Evolutionary conservation across 192 early-diverging fungal genomes (phyloP), one percentile per base, ranked within the genome.

Genomic region (Entomortierella parvispora): DNA sequence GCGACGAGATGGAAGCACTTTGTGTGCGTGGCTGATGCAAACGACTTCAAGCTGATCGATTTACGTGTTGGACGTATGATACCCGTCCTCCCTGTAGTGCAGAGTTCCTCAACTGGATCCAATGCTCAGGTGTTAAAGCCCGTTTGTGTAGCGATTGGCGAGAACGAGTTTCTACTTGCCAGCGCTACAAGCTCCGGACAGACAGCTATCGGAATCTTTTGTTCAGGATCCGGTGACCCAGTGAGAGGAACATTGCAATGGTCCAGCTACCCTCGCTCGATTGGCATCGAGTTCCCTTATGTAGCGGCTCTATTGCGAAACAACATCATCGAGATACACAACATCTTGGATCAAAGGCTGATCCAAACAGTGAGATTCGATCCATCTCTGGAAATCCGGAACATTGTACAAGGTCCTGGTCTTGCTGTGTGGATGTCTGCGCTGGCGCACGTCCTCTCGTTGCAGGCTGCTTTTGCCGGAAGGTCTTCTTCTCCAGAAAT

Each of bases 251-350:
- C 78, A n/a, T 58, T 85, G 34, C 69, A 82, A 58, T 91, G 84
- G 85, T 62, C 74, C 0, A 83, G 83, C 28, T 84, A 82, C 55
- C 86, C 85, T 22, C 62, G 81, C 29, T 77, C 85, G 31, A 46
- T 80, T 25, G 88, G 86, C 20, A 91, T 93, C 20, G 92, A 95
- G 53, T 92, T 84, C 61, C 94, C 94, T 1, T 94, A 93, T 46
- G 86, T 90, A 2, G 81, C 89, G 0, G 88, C 93, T 0, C 78
- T 95, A 3, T 78, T 95, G 22, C 63, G 80, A 18, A 92, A 88
- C 63, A 84, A 89, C 20, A 80, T 81, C 0, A 78, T 95, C n/a
- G 88, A 94, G 71, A 70, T 95, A 18, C 94, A 95, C 78, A 91
- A 93, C 65, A 68, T 93, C 12, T 42, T 88, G 53, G 87, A 88